Conservation (phyloP, 78 protist genomes). For the Planoprotostelium fungivorum region DNA sequence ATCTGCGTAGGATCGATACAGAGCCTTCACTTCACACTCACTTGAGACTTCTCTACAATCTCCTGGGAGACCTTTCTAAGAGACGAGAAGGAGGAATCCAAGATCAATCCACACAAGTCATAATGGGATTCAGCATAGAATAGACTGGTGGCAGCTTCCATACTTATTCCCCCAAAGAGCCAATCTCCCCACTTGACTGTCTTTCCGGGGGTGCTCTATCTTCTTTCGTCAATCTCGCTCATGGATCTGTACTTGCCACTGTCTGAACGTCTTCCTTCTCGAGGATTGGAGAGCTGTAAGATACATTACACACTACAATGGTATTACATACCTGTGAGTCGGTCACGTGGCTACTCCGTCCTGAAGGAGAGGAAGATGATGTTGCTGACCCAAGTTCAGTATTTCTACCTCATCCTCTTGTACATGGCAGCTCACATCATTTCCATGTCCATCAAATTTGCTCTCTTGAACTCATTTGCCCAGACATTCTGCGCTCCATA, state of each 20-base stretch:
- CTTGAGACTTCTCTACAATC: constrained; percentile 18
- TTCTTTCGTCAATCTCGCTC: not conserved
- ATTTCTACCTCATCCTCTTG: too few relatives aligned
- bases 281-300: too few relatives aligned
- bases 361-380: too few relatives aligned
- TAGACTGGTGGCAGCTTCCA: constrained; percentile 69
- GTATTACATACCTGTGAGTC: too few relatives aligned
- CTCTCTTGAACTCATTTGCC: too few relatives aligned
- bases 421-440: too few relatives aligned
- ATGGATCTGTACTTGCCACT: constrained; percentile 1
- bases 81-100: constrained; percentile 67
- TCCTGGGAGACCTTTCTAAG: constrained; percentile 64
- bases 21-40: not conserved
- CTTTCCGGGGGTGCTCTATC: constrained; percentile 24
- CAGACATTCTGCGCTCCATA: too few relatives aligned
- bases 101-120: constrained; percentile 59
- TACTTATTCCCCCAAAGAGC: constrained; percentile 76
- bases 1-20: constrained; percentile 10
- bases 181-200: constrained; percentile 44
- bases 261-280: constrained; percentile 61
- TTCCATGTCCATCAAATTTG: too few relatives aligned
- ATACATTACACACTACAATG: too few relatives aligned
- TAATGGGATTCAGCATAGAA: constrained; percentile 62
- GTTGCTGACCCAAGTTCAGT: too few relatives aligned
- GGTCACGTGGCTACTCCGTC: too few relatives aligned